Percentiles rank a stretch among this genome's conserved stretches.
Evolutionary conservation across 164 flowering plant genomes (phyloP).

Genomic region (Nelumbo lutea): DNA sequence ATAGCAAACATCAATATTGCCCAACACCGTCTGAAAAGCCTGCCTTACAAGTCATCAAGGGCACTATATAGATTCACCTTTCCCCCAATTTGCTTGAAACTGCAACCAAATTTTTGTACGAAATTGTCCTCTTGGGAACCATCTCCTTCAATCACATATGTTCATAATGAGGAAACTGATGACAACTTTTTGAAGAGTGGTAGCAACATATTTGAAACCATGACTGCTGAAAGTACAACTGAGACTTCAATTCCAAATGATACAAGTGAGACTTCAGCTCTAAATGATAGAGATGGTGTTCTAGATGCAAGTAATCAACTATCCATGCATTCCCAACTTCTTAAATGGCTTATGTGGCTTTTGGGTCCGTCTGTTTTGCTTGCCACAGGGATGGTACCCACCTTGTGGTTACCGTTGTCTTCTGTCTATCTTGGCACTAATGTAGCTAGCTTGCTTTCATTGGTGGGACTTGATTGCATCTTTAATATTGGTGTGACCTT

Average conservation of each 20-base stretch:
- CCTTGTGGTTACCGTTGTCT: constrained; percentile 81
- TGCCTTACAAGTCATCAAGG: constrained; percentile 18
- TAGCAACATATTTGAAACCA: constrained; percentile 51
- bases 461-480: constrained; percentile 81
- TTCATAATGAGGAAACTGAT: constrained; percentile 34
- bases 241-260: constrained; percentile 21
- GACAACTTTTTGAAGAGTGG: constrained; percentile 25
- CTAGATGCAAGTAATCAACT: constrained; percentile 16
- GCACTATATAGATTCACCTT: constrained; percentile 7
- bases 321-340: constrained; percentile 28
- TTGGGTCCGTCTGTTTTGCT: constrained; percentile 77
- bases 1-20: constrained; percentile 9
- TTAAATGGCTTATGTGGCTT: constrained; percentile 88
- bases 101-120: constrained; percentile 34
- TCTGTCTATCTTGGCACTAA: constrained; percentile 82
- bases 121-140: constrained; percentile 63
- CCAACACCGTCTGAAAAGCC: constrained; percentile 4
- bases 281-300: constrained; percentile 11
- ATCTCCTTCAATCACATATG: constrained; percentile 43
- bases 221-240: constrained; percentile 28
- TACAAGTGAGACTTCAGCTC: constrained; percentile 21
- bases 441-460: constrained; percentile 76
- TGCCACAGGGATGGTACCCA: constrained; percentile 77
- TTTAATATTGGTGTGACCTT: constrained; percentile 83
- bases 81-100: constrained; percentile 16